Conservation (phyloP, 176 grass and related monocot species). For the Lolium rigidum region DNA sequence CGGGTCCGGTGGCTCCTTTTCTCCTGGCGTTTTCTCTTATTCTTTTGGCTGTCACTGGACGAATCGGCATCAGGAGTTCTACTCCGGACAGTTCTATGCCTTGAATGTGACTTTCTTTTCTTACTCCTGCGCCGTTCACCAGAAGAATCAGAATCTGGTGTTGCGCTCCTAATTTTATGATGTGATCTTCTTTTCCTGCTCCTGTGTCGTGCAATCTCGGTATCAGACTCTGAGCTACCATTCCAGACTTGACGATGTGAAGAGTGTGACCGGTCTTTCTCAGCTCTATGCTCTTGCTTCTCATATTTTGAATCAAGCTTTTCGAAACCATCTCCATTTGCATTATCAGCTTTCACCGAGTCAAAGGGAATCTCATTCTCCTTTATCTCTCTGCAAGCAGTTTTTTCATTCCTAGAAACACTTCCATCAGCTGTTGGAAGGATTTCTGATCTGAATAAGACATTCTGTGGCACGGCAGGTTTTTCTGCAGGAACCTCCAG, state of each 20-base stretch:
- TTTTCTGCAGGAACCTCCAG: slow-evolving; percentile 85
- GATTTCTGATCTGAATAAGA: slow-evolving; percentile 43
- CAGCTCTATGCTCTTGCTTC: slow-evolving; percentile 31
- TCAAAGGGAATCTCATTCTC: slow-evolving; percentile 28
- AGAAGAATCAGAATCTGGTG: slow-evolving; percentile 62
- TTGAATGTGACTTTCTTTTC: slow-evolving; percentile 66
- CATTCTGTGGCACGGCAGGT: slow-evolving; percentile 41
- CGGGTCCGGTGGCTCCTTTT: slow-evolving; percentile 51
- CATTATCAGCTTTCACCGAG: slow-evolving; percentile 37
- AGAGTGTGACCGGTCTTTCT: slow-evolving; percentile 29
- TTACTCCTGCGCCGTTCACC: slow-evolving; percentile 46
- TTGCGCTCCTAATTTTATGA: slow-evolving; percentile 30
- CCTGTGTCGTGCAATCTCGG: slow-evolving; percentile 49
- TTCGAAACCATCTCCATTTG: slow-evolving; percentile 35
- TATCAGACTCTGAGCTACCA: slow-evolving; percentile 49
- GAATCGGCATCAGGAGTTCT: slow-evolving; percentile 53
- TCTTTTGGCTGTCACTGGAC: slow-evolving; percentile 47
- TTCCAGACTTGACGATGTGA: slow-evolving; percentile 35
- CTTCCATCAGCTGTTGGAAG: slow-evolving; percentile 37
- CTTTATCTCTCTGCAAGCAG: slow-evolving; percentile 38
- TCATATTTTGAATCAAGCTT: slow-evolving; percentile 29
- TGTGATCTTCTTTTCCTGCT: slow-evolving; percentile 56
- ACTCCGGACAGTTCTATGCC: slow-evolving; percentile 51
- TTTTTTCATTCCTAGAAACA: slow-evolving; percentile 29
- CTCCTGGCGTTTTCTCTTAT: slow-evolving; percentile 47